Evolutionary conservation across 2,329 filamentous ascomycete species (phyloP), one percentile per base, ranked within the genome.

Genomic region (Penicillium corylophilum): DNA sequence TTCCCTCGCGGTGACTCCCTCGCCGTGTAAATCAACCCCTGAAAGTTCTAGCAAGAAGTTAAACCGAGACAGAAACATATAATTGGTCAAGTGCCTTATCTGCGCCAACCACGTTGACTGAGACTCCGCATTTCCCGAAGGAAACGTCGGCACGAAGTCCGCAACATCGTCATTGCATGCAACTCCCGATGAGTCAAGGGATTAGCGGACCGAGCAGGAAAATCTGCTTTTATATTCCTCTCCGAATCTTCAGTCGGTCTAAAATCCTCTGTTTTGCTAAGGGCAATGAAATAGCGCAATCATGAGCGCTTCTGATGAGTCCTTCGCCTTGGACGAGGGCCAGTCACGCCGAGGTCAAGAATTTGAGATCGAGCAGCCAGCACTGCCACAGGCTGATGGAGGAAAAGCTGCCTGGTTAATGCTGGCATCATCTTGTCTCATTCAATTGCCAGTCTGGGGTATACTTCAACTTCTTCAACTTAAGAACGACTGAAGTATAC

Each of bases 381-480:
- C 60, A 1, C 63, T 81, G 10, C 74, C 78, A 2, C 72, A 67
- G n/a, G 71, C 72, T 2, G 80, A 82, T 60, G 65, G 71, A 12
- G 80, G 79, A 1, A 77, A 71, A 61, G 72, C 76, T 46, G 79
- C 81, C 4, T 82, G 78, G 75, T 54, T 80, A 1, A 79, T 81
- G 46, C 64, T 83, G 13, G 69, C 71, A 12, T 74, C 72, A 2
- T 79, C 77, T 58, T 82, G 80, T 56, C 64, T 81, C 43, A 71
- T 83, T 10, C 80, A 84, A 52, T 73, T 77, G 22, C 65, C 81
- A 16, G 72, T 82, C 23, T 83, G 79, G 80, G 79, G 79, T 79
- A 57, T 55, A 67, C 31, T 9, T 45, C n/a, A 39, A 24, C 23
- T 7, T 24, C 31, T 9, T 45, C n/a, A 39, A 24, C 23, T 7